phyloP scores from a whole-genome alignment of 2,329 filamentous ascomycete species.

The Aspergillus thermomutatus region DNA sequence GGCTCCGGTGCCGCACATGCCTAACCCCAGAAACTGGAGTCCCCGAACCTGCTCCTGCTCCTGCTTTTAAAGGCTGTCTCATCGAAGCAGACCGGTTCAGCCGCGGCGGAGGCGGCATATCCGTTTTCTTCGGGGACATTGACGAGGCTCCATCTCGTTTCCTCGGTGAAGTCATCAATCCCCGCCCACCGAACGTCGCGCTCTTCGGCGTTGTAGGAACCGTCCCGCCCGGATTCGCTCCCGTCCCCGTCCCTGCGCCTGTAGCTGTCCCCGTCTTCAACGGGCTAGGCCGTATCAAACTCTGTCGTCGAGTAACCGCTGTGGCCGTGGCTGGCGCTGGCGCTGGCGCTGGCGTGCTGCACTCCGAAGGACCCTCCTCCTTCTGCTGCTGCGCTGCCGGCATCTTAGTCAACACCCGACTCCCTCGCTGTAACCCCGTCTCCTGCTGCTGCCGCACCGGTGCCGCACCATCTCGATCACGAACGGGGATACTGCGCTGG shows the following conservation, averaged over 20 bases:
- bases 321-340: conserved; percentile 4
- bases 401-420: conserved; percentile 10
- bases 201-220: conserved; percentile 17
- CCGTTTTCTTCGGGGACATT: conserved; percentile 27
- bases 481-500: conserved; percentile 22
- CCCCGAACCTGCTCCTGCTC: conserved; percentile 10
- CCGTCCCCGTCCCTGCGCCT: neutral
- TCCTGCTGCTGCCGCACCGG: conserved; percentile 16
- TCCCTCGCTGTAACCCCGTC: conserved; percentile 17
- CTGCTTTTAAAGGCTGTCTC: conserved; percentile 29
- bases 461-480: conserved; percentile 15
- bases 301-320: conserved; percentile 24
- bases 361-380: neutral
- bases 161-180: conserved; percentile 20
- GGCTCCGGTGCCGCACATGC: conserved; percentile 37
- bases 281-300: conserved; percentile 26
- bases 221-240: neutral
- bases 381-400: conserved; percentile 2
- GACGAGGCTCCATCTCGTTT: conserved; percentile 15
- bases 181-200: conserved; percentile 13
- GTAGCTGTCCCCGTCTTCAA: conserved; percentile 12
- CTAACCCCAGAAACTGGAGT: conserved; percentile 11
- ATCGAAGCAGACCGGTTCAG: conserved; percentile 36
- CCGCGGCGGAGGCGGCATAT: conserved; percentile 33
- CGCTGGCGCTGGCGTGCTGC: neutral